These are phyloP conservation scores for Pseudopithomyces maydicus DNA, from an alignment of 2,329 filamentous ascomycete genomes.

Conservation along the genomic window DNA sequence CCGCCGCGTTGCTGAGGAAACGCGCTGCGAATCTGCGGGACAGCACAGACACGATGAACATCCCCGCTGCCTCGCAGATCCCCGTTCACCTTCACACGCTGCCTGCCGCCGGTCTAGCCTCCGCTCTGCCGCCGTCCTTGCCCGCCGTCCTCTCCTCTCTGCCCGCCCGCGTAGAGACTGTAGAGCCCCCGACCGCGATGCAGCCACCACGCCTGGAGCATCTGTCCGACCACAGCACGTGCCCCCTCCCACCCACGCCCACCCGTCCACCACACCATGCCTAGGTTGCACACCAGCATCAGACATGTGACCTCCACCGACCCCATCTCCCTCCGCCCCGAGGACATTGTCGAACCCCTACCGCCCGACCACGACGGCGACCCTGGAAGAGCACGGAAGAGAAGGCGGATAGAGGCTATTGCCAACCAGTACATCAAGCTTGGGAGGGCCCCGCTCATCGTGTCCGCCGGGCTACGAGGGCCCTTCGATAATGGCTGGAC, in stretches of 20 bases:
- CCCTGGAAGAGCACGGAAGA: conserved; percentile 58
- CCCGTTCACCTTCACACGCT: background rate
- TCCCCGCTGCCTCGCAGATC: background rate
- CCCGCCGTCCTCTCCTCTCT: background rate
- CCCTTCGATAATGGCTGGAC: conserved; percentile 58
- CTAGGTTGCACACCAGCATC: conserved; percentile 28
- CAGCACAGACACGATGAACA: background rate
- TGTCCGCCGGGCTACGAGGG: conserved; percentile 66
- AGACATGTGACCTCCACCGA: conserved; percentile 31
- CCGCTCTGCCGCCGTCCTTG: too few relatives aligned
- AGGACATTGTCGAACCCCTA: conserved; percentile 56
- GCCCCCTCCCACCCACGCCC: background rate
- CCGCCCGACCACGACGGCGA: conserved; percentile 59
- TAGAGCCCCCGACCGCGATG: background rate
- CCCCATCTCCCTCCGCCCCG: conserved; percentile 19
- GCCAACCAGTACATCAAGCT: conserved; percentile 61
- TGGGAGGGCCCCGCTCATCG: conserved; percentile 61
- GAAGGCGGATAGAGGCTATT: conserved; percentile 62
- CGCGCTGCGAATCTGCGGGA: background rate
- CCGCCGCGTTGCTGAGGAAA: background rate
- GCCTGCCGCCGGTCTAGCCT: background rate
- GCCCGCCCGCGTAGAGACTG: background rate
- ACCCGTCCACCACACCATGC: conserved; percentile 8
- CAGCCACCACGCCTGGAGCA: background rate
- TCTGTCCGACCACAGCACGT: background rate